These are phyloP conservation scores for Phytophthora pistaciae DNA, from an alignment of 352 stramenopile species.

Conservation along the genomic window DNA sequence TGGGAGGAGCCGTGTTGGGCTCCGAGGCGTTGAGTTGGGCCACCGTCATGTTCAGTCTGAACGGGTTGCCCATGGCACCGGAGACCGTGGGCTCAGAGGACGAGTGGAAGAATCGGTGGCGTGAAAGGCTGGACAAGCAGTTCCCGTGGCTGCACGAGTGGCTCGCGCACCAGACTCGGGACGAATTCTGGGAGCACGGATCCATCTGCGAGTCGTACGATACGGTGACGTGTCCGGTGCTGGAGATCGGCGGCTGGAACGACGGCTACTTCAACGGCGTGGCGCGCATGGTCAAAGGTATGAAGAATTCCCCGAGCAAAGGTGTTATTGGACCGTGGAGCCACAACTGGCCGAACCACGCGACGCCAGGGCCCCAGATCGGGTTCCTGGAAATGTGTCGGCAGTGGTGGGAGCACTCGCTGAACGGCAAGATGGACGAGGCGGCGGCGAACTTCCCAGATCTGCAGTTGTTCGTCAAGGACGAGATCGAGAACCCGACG, in stretches of 20 bases:
- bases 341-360: constrained; percentile 63
- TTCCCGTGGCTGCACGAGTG: constrained; percentile 60
- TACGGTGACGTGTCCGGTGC: constrained; percentile 44
- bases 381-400: constrained; percentile 61
- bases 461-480: constrained; percentile 60
- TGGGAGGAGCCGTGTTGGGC: constrained; percentile 49
- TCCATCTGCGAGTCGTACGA: constrained; percentile 56
- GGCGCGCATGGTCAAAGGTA: constrained; percentile 46
- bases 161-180: constrained; percentile 51
- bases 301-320: constrained; percentile 48
- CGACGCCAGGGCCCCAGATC: constrained; percentile 49
- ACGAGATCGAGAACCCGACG: constrained; percentile 41
- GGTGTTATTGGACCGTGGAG: constrained; percentile 60
- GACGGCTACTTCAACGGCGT: constrained; percentile 64
- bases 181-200: constrained; percentile 57
- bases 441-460: constrained; percentile 37
- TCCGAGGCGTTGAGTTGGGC: constrained; percentile 64
- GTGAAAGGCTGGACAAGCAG: constrained; percentile 50
- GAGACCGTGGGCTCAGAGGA: constrained; percentile 41
- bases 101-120: constrained; percentile 41
- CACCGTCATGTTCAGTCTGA: constrained; percentile 59
- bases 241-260: constrained; percentile 59
- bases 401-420: constrained; percentile 54
- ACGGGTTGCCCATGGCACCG: constrained; percentile 46
- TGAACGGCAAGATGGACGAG: constrained; percentile 41